phyloP scores from a whole-genome alignment of 1,284 basidiomycete species.

The Cryptococcus sp. region DNA sequence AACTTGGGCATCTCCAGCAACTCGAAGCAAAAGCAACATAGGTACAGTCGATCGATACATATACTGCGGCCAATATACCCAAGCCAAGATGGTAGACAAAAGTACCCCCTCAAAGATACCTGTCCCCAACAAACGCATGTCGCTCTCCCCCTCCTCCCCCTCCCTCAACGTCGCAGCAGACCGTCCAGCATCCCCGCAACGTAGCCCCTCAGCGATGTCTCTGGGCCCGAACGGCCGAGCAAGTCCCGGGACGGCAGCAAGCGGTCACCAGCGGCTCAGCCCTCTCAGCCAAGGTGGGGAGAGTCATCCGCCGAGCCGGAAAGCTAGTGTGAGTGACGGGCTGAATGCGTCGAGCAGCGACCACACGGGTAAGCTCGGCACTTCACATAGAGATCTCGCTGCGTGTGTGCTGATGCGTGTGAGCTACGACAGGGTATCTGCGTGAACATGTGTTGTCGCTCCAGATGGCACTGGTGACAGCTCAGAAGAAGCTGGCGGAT shows the following conservation, averaged over 20 bases:
- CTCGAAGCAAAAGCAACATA: too few species aligned
- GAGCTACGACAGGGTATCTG: slow-evolving; percentile 6
- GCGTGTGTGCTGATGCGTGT: not conserved
- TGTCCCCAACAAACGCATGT: slow-evolving; percentile 18
- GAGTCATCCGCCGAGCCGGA: slow-evolving; percentile 9
- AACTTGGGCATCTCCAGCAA: too few species aligned
- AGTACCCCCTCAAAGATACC: slow-evolving; percentile 28
- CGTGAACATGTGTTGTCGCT: slow-evolving; percentile 22
- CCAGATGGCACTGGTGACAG: slow-evolving; percentile 14
- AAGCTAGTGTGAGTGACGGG: slow-evolving; percentile 20
- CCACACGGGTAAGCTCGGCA: slow-evolving; percentile 2
- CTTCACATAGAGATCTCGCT: not conserved
- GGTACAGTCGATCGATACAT: too few species aligned
- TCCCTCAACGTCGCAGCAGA: slow-evolving; percentile 8
- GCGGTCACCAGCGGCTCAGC: slow-evolving; percentile 11
- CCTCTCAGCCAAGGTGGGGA: slow-evolving; percentile 10
- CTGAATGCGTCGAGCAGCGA: slow-evolving; percentile 5
- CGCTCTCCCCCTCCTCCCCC: slow-evolving; percentile 14
- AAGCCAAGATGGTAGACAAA: not conserved
- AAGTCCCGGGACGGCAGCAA: not conserved
- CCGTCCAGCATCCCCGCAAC: slow-evolving; percentile 6
- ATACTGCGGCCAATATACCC: too few species aligned
- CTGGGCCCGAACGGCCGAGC: slow-evolving; percentile 1
- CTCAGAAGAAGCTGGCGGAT: slow-evolving; percentile 21
- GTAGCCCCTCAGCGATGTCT: not conserved